Percentiles rank a stretch among this genome's conserved stretches.
phyloP scores from a whole-genome alignment of 2,329 filamentous ascomycete genomes.

The Parastagonospora nodorum region DNA sequence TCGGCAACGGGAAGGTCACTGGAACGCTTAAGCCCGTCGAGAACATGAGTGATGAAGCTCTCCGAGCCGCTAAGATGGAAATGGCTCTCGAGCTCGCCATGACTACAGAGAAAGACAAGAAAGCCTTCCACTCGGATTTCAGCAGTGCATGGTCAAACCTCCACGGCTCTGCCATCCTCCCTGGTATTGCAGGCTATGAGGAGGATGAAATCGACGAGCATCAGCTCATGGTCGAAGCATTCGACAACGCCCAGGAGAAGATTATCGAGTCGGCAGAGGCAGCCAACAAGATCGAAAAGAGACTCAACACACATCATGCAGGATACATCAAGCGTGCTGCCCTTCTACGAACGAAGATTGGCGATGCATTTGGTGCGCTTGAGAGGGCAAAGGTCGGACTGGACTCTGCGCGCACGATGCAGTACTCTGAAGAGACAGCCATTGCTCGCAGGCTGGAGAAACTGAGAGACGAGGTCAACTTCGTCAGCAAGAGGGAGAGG shows the following conservation, averaged over 20 bases:
- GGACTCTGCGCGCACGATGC: conserved; percentile 74
- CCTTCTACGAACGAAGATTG: conserved; percentile 77
- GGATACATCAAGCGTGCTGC: conserved; percentile 89
- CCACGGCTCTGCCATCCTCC: conserved; percentile 60
- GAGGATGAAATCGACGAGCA: conserved; percentile 75
- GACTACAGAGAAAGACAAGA: conserved; percentile 56
- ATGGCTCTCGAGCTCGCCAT: conserved; percentile 70
- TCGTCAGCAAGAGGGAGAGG: conserved; percentile 79
- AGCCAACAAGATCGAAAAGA: conserved; percentile 90
- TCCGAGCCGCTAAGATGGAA: conserved; percentile 77
- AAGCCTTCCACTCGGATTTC: conserved; percentile 50
- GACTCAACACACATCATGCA: conserved; percentile 82
- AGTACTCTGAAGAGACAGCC: conserved; percentile 79
- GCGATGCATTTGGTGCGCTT: conserved; percentile 74
- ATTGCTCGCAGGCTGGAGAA: conserved; percentile 73
- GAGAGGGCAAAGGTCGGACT: conserved; percentile 74
- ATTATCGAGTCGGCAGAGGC: conserved; percentile 77
- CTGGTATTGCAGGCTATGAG: conserved; percentile 80
- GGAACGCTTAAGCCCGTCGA: conserved; percentile 66
- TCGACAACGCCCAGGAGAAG: conserved; percentile 74
- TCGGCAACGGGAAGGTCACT: conserved; percentile 69
- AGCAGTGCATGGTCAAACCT: conserved; percentile 57
- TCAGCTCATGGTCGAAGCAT: conserved; percentile 70
- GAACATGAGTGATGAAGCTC: conserved; percentile 69
- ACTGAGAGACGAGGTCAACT: conserved; percentile 80